Percentiles rank a stretch among this genome's conserved stretches.
phyloP scores from a whole-genome alignment of 2,329 filamentous ascomycete species.

The Aspergillus pseudoglaucus region DNA sequence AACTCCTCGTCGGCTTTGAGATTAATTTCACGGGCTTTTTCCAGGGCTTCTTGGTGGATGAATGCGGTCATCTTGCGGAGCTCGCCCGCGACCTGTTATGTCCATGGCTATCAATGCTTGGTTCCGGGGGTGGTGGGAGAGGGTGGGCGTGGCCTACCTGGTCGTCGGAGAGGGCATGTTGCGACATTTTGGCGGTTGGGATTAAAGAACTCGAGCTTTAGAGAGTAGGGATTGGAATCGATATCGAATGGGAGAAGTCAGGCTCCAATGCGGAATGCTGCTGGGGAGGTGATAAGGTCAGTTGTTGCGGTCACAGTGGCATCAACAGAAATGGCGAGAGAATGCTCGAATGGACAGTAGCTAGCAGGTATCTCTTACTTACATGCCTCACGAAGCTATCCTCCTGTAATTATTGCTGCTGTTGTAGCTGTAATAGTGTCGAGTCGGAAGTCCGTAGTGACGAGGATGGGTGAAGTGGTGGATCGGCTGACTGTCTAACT shows the following conservation, averaged over 20 bases:
- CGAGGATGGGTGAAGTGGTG: neutral
- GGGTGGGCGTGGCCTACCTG: slow-evolving; percentile 58
- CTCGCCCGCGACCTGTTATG: slow-evolving; percentile 78
- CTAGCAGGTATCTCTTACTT: neutral
- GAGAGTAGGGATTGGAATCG: slow-evolving; percentile 4
- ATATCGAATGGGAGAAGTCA: slow-evolving; percentile 3
- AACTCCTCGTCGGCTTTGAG: slow-evolving; percentile 99
- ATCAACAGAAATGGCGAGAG: neutral
- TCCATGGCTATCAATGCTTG: neutral
- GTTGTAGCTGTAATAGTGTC: neutral
- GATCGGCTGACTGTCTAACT: slow-evolving; percentile 10
- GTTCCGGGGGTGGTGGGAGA: slow-evolving; percentile 3
- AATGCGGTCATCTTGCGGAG: slow-evolving; percentile 99
- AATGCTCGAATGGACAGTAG: neutral
- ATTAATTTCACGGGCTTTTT: slow-evolving; percentile 95
- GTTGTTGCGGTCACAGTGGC: neutral
- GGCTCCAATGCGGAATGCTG: slow-evolving; percentile 14
- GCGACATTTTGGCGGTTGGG: slow-evolving; percentile 65
- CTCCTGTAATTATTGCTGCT: neutral
- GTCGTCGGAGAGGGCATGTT: slow-evolving; percentile 96
- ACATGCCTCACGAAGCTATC: neutral
- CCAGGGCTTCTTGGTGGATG: slow-evolving; percentile 96
- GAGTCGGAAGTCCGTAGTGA: slow-evolving; percentile 1
- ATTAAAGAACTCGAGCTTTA: slow-evolving; percentile 3
- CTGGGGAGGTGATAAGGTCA: neutral